Conservation (phyloP, 2,329 filamentous ascomycete species). For the Fusarium guadeloupense region DNA sequence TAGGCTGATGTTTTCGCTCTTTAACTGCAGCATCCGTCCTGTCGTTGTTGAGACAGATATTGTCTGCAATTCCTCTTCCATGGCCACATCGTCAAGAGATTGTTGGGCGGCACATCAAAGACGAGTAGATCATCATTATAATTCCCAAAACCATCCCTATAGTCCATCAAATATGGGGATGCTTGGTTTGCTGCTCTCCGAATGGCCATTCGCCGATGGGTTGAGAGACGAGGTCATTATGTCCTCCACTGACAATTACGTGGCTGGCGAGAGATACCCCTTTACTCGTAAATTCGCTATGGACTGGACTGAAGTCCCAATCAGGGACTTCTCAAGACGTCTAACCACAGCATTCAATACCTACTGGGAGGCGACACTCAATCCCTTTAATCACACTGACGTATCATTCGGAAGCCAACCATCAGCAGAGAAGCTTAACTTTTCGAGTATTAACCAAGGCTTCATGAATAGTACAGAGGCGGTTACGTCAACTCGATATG, state of each 20-base stretch:
- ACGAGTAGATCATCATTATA: background rate
- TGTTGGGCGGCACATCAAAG: background rate
- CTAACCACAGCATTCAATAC: slow-evolving; percentile 18
- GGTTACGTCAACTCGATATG: background rate
- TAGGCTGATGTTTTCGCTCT: no score
- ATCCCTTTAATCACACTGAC: background rate
- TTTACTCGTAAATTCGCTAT: accelerated
- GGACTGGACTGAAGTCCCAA: background rate
- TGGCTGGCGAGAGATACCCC: background rate
- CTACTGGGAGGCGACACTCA: slow-evolving; percentile 6
- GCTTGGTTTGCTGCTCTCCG: no score
- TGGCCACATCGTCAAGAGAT: background rate
- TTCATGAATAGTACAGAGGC: background rate
- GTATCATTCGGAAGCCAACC: background rate
- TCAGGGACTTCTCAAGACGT: background rate
- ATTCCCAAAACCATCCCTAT: no score
- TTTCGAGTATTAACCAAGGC: background rate
- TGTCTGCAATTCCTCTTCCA: background rate
- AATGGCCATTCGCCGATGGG: no score
- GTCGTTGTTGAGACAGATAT: slow-evolving; percentile 1
- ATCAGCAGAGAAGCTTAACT: background rate
- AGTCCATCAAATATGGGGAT: no score
- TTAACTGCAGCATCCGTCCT: background rate
- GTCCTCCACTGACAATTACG: background rate
- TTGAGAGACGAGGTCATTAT: background rate